These are phyloP conservation scores for Pugionium cornutum DNA, from an alignment of 345 rosid species.

Conservation along the genomic window DNA sequence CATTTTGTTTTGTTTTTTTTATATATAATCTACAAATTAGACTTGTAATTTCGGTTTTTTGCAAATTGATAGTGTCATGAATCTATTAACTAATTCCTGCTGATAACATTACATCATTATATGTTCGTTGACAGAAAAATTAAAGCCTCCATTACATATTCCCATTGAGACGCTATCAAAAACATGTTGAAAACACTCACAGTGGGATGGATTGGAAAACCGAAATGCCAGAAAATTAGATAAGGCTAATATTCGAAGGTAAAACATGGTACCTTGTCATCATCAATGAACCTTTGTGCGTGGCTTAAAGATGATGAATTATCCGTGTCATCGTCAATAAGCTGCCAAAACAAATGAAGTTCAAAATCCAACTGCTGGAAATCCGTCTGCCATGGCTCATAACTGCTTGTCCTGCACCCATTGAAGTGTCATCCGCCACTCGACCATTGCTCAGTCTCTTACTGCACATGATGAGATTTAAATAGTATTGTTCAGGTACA, in stretches of 20 bases:
- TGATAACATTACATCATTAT: slow-evolving; percentile 8
- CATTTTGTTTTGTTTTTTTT: too few relatives aligned
- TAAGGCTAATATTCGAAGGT: slow-evolving; percentile 20
- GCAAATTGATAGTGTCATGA: neutral
- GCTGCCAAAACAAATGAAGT: slow-evolving; percentile 22
- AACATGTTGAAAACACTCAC: slow-evolving; percentile 11
- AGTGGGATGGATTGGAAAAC: neutral
- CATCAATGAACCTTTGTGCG: neutral
- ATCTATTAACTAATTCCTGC: neutral
- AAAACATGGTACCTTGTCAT: neutral
- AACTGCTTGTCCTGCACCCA: slow-evolving; percentile 20
- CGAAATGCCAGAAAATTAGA: neutral
- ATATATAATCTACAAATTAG: too few relatives aligned
- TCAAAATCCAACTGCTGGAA: slow-evolving; percentile 29
- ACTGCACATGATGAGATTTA: slow-evolving; percentile 27
- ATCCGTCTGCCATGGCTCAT: slow-evolving; percentile 23
- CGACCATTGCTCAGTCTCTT: slow-evolving; percentile 34
- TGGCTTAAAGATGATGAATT: slow-evolving; percentile 25
- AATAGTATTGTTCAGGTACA: neutral
- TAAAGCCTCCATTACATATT: neutral
- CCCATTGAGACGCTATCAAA: slow-evolving; percentile 9
- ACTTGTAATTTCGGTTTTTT: too few relatives aligned
- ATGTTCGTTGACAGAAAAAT: slow-evolving; percentile 3
- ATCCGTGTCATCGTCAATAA: slow-evolving; percentile 22
- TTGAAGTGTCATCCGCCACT: slow-evolving; percentile 32